Evolutionary conservation across 2,329 filamentous ascomycete genomes (phyloP).

Genomic region (Colletotrichum kahawae): DNA sequence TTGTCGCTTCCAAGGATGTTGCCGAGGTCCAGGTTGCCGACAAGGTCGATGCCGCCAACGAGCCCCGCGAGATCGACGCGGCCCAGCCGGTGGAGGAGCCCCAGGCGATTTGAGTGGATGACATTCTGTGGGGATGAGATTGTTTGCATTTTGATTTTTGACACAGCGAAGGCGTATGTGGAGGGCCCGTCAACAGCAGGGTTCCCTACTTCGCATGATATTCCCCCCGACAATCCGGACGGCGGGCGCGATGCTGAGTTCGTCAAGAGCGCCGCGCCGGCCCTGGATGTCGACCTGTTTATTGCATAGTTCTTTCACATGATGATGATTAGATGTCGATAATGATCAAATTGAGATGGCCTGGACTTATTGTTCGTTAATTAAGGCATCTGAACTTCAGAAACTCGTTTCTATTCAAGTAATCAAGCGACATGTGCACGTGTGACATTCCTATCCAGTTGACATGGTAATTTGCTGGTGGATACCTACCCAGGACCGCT

Average conservation of each 20-base stretch:
- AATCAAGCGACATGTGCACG: neutral
- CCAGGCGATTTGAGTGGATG: neutral
- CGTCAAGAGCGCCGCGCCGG: neutral
- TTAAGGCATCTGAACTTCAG: neutral
- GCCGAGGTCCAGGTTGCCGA: neutral
- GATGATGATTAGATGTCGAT: constrained; percentile 3
- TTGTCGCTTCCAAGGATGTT: neutral
- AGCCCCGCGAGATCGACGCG: neutral
- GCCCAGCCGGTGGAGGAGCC: neutral
- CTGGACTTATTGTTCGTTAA: neutral
- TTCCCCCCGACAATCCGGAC: neutral
- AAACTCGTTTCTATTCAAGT: neutral
- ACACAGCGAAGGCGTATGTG: neutral
- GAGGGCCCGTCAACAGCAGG: neutral
- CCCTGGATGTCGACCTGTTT: neutral
- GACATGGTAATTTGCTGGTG: neutral
- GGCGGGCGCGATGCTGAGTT: neutral
- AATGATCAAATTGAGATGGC: neutral
- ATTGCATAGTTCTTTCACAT: neutral
- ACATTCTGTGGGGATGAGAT: neutral
- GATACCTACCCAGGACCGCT: neutral
- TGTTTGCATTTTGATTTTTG: neutral
- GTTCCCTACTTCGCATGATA: neutral
- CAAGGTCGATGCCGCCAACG: neutral
- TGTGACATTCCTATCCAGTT: neutral